These are phyloP conservation scores for Abelmoschus esculentus DNA, from an alignment of 345 rosid species.

Conservation along the genomic window DNA sequence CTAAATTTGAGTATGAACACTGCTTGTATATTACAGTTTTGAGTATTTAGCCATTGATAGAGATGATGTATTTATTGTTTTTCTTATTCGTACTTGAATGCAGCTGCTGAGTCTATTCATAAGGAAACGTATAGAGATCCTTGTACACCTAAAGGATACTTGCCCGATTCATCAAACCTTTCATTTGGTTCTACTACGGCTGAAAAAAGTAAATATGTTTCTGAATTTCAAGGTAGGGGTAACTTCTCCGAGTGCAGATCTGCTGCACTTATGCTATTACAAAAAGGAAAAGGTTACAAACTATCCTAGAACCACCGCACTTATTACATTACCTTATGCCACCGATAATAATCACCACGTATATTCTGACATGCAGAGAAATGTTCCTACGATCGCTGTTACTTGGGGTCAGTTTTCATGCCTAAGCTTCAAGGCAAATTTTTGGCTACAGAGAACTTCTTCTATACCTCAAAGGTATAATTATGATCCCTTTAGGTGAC, in stretches of 20 bases:
- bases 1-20: not conserved
- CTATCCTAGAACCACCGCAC: constrained; percentile 8
- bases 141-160: constrained; percentile 80
- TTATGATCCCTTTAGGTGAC: not conserved
- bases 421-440: constrained; percentile 76
- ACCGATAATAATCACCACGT: not conserved
- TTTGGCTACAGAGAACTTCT: constrained; percentile 82
- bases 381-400: constrained; percentile 52
- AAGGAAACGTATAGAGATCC: constrained; percentile 48
- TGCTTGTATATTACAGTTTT: not conserved
- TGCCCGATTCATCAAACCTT: constrained; percentile 23
- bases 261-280: constrained; percentile 51
- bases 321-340: not conserved
- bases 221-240: constrained; percentile 51
- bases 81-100: constrained; percentile 8
- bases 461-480: constrained; percentile 79
- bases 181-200: constrained; percentile 35
- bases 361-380: constrained; percentile 41
- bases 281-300: constrained; percentile 63
- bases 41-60: not conserved
- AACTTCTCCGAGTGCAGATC: constrained; percentile 90
- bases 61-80: not conserved
- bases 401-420: constrained; percentile 67
- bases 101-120: constrained; percentile 39
- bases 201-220: constrained; percentile 26